Evolutionary conservation across 2,329 filamentous ascomycete genomes (phyloP), one percentile per base, ranked within the genome.

Genomic region (Escovopsis sp.): DNA sequence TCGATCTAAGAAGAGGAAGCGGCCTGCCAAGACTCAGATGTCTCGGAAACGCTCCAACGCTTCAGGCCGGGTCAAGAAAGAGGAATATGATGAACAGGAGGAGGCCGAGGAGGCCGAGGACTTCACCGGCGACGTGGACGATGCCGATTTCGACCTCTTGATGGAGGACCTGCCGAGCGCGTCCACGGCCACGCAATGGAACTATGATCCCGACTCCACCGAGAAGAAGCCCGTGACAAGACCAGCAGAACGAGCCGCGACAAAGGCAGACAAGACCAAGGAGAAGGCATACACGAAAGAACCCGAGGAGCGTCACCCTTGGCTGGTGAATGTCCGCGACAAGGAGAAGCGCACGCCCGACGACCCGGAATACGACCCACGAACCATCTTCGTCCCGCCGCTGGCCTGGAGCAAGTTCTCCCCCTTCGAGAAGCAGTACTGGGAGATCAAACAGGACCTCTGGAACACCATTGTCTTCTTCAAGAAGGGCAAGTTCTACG

Each of bases 401-500:
- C 52, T 66, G 25, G 84, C 85, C 1, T 93, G 79, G 76, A 61
- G 62, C 21, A 78, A 81, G 18, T 94, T 98, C 53, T 92, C 87
- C 0, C 73, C 88, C 0, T 98, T 98, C 44, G 90, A 98, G 58
- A 92, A 86, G 56, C 90, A 98, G 53, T 98, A 98, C 55, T 98
- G 90, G 90, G 85, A 93, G 50, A 96, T 98, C 57, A 98, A 98
- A 62, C 82, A 87, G 56, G 94, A 94, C 48, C 83, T 92, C 45
- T 96, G 84, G 82, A 86, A 94, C 45, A 94, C 87, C 0, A 79
- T 98, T 31, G 88, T 98, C 13, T 98, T 98, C 60, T 98, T 98
- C 76, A 98, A 96, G 60, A 98, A 98, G 65, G 90, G 90, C 50
- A 98, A 98, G 50, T 98, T 98, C 58, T 98, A 94, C 52, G 90